Evolutionary conservation across 2,329 filamentous ascomycete species (phyloP).

Genomic region (Sporothrix dimorphospora): DNA sequence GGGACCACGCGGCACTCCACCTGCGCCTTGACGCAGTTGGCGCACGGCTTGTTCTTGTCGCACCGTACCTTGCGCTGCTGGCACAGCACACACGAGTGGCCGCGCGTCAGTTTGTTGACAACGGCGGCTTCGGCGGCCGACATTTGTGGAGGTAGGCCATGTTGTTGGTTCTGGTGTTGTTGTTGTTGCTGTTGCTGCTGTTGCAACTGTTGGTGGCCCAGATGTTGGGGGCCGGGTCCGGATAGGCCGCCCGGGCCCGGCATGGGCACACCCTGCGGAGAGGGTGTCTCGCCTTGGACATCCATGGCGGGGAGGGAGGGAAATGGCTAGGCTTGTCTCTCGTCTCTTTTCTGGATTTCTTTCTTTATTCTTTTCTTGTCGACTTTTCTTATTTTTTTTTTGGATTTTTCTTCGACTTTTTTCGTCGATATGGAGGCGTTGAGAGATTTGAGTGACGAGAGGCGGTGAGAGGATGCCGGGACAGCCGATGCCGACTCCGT

Average conservation of each 20-base stretch:
- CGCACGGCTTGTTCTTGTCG: slow-evolving; percentile 72
- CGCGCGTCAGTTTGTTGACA: slow-evolving; percentile 62
- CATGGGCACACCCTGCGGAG: slow-evolving; percentile 34
- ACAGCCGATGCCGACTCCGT: neutral
- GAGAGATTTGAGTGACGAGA: neutral
- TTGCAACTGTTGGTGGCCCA: slow-evolving; percentile 18
- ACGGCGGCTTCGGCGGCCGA: slow-evolving; percentile 46
- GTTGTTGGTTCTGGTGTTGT: slow-evolving; percentile 48
- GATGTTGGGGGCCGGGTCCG: slow-evolving; percentile 21
- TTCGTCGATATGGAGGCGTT: neutral
- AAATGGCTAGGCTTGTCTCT: neutral
- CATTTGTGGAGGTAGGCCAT: slow-evolving; percentile 52
- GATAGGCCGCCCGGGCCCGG: slow-evolving; percentile 29
- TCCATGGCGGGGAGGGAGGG: neutral
- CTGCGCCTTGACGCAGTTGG: slow-evolving; percentile 66
- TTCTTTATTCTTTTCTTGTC: neutral
- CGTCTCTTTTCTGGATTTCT: neutral
- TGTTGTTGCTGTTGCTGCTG: slow-evolving; percentile 17
- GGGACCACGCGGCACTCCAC: slow-evolving; percentile 64
- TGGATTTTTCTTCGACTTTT: no score
- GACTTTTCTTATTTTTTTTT: neutral
- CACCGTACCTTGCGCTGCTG: slow-evolving; percentile 78
- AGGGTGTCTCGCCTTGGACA: slow-evolving; percentile 5
- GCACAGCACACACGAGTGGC: slow-evolving; percentile 70
- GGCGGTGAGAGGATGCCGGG: neutral